Conservation (phyloP, 2,329 filamentous ascomycete genomes). For the Botrytis cinerea region DNA sequence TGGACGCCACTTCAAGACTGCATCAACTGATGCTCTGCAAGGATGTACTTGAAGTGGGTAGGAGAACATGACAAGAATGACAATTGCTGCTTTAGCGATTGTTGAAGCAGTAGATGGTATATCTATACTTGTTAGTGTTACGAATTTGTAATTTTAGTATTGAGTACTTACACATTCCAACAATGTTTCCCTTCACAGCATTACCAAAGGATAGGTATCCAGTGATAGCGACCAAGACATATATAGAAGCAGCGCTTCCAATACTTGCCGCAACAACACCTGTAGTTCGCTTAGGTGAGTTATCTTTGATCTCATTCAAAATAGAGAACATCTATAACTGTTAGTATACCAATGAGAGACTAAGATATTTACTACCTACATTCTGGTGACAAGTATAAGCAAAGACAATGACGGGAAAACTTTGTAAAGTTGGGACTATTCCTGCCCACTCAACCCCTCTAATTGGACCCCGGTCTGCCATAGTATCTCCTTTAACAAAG, state of each 20-base stretch:
- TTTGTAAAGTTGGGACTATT: conserved; percentile 75
- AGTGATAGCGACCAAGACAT: conserved; percentile 89
- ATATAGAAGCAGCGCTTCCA: conserved; percentile 82
- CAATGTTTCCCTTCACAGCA: conserved; percentile 86
- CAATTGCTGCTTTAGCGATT: conserved; percentile 92
- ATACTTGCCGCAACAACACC: conserved; percentile 81
- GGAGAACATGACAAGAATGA: conserved; percentile 93
- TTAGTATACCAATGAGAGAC: conserved; percentile 35
- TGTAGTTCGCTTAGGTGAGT: conserved; percentile 70
- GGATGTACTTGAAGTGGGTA: conserved; percentile 95
- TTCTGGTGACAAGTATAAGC: conserved; percentile 99
- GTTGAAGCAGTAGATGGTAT: conserved; percentile 78
- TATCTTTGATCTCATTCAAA: conserved; percentile 88
- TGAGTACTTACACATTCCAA: conserved; percentile 76
- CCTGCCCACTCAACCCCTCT: conserved; percentile 78
- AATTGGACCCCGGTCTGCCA: conserved; percentile 72
- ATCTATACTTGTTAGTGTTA: conserved; percentile 47
- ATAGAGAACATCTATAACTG: conserved; percentile 89
- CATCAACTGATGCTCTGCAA: conserved; percentile 91
- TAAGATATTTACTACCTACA: conserved; percentile 50
- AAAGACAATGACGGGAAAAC: conserved; percentile 93
- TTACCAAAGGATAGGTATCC: conserved; percentile 96
- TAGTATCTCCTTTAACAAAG: conserved; percentile 75
- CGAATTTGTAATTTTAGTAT: conserved; percentile 7
- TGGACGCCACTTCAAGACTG: conserved; percentile 90